phyloP scores from a whole-genome alignment of 306 rosid genomes.

The Lathyrus oleraceus region DNA sequence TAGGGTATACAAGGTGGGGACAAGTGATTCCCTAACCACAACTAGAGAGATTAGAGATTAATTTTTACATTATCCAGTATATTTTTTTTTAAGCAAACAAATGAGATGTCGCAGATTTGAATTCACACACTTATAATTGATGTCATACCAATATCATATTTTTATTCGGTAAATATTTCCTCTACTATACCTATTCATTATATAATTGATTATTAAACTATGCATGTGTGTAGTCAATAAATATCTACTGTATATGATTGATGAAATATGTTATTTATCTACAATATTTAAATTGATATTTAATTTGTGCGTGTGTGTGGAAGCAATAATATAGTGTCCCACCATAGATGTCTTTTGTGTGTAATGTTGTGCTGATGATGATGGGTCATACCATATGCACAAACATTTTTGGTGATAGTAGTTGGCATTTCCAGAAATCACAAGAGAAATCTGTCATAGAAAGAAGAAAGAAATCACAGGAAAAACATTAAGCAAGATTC shows the following conservation, averaged over 20 bases:
- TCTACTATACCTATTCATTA: not conserved
- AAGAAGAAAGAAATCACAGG: not conserved
- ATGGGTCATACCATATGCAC: not conserved
- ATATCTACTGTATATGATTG: no score
- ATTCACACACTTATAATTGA: no score
- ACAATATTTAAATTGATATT: not conserved
- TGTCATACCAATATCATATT: not conserved
- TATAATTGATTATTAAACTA: not conserved
- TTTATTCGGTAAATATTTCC: not conserved
- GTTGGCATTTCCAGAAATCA: conserved; percentile 30
- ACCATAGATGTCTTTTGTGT: not conserved
- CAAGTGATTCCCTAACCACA: conserved; percentile 74
- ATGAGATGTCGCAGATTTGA: no score
- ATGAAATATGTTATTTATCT: not conserved
- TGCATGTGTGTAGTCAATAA: no score
- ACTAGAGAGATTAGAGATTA: conserved; percentile 17
- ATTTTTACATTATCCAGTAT: not conserved
- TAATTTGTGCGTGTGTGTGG: not conserved
- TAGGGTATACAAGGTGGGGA: conserved; percentile 56
- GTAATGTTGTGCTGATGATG: not conserved
- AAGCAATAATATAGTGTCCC: conserved; percentile 21
- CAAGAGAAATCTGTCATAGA: not conserved
- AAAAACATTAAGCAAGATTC: not conserved
- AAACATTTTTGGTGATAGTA: conserved; percentile 22
- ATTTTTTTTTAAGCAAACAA: no score